Evolutionary conservation across 78 protist species (phyloP), one percentile per base, ranked within the genome.

Genomic region (Polysphondylium violaceum): DNA sequence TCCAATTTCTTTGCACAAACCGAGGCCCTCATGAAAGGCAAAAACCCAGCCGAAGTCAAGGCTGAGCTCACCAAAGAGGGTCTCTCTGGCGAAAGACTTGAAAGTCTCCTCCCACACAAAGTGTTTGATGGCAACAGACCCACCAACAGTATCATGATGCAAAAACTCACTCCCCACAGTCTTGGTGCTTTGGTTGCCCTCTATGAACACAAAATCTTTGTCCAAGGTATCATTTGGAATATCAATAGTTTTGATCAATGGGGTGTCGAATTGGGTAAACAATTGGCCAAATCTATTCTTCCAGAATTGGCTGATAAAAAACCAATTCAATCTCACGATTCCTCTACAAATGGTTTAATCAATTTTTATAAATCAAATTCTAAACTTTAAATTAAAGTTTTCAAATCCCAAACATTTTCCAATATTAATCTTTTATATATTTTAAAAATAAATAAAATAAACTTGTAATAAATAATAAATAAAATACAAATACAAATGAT

Each of bases 221-320:
- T 88, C 7, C 98, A 98, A 94, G 99, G 99, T 67, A 71, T 93
- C 93, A 50, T 98, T 58, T 98, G 99, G 99, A 95, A 94, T 88
- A 95, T 98, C 85, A 97, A 98, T 96, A 73, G 96, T 35, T 98
- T 95, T 76, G 99, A 98, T 65, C 99, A 98, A 90, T 98, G 98
- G 98, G 99, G 99, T 63, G 99, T 98, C 9, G 99, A 98, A 90
- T 95, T 98, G 16, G 99, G 99, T 87, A 98, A 98, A 96, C 94
- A 87, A 77, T 94, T 98, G 29, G 98, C 99, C 16, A 91, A 86
- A 90, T 76, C 71, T 50, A 95, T 97, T 14, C 90, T 83, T 5
- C 89, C 95, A 25, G 88, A 87, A 72, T 81, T 96, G 38, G 11
- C 43, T 6, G 55, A 58, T 6, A 40, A 17, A 8, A 65, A 2